phyloP scores from a whole-genome alignment of 2,329 filamentous ascomycete genomes.

The Zasmidium angulare region DNA sequence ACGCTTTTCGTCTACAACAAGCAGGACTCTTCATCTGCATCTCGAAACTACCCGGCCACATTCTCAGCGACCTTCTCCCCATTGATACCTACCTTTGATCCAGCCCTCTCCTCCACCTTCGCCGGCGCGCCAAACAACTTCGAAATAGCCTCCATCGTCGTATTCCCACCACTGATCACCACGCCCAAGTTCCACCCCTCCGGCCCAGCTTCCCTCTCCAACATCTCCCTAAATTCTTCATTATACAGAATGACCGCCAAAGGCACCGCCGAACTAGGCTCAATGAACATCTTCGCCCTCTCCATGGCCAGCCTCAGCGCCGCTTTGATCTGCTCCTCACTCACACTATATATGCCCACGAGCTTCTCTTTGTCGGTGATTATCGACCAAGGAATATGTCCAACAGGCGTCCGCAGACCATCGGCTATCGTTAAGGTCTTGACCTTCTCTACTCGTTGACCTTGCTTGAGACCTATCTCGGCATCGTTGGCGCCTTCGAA shows the following conservation, averaged over 20 bases:
- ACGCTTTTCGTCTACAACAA: neutral
- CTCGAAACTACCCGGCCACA: conserved; percentile 34
- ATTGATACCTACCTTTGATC: conserved; percentile 41
- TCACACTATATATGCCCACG: conserved; percentile 68
- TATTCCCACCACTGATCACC: conserved; percentile 65
- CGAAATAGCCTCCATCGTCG: conserved; percentile 60
- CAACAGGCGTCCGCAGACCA: conserved; percentile 81
- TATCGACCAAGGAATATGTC: conserved; percentile 71
- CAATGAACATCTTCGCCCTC: conserved; percentile 85
- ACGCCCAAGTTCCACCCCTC: conserved; percentile 71
- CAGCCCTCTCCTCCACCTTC: conserved; percentile 38
- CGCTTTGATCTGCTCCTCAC: conserved; percentile 75
- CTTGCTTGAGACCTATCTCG: conserved; percentile 65
- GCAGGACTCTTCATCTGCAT: neutral
- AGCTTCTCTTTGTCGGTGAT: conserved; percentile 73
- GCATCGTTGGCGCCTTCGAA: conserved; percentile 84
- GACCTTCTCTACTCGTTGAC: conserved; percentile 65
- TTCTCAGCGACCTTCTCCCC: conserved; percentile 48
- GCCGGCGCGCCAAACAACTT: conserved; percentile 49
- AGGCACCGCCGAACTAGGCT: conserved; percentile 83
- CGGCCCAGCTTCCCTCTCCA: conserved; percentile 68
- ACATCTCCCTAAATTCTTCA: conserved; percentile 73
- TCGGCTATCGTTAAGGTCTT: conserved; percentile 82
- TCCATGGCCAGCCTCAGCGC: conserved; percentile 79
- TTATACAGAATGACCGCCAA: conserved; percentile 81